These are phyloP conservation scores for Pezicula neosporulosa DNA, from an alignment of 2,329 filamentous ascomycete genomes.

Conservation along the genomic window DNA sequence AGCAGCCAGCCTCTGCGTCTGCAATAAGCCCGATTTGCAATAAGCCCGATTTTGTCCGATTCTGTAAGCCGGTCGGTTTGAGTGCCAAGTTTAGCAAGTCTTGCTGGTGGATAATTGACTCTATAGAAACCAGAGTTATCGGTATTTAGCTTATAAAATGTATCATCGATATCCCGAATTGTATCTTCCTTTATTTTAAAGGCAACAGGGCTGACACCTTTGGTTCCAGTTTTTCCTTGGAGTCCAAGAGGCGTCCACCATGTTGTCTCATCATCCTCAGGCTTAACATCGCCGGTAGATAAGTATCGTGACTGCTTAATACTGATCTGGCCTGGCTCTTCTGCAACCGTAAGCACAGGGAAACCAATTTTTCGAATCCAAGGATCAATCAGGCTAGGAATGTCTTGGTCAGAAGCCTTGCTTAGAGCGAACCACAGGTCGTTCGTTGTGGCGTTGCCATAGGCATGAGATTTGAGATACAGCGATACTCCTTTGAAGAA, in stretches of 20 bases:
- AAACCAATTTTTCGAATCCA: constrained; percentile 98
- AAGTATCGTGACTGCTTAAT: constrained; percentile 88
- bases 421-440: constrained; percentile 88
- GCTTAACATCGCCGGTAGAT: constrained; percentile 83
- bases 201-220: constrained; percentile 60
- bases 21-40: constrained; percentile 91
- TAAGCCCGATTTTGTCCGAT: constrained; percentile 88
- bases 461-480: constrained; percentile 86
- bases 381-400: constrained; percentile 82
- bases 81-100: constrained; percentile 75
- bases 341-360: constrained; percentile 81
- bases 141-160: constrained; percentile 93
- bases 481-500: constrained; percentile 88
- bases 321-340: constrained; percentile 77
- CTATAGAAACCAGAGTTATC: constrained; percentile 88
- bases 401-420: constrained; percentile 82
- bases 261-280: constrained; percentile 84
- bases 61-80: constrained; percentile 73
- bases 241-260: constrained; percentile 96
- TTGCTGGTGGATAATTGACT: constrained; percentile 85
- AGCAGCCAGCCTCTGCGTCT: constrained; percentile 83
- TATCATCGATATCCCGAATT: constrained; percentile 68
- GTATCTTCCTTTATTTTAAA: constrained; percentile 75
- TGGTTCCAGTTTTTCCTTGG: constrained; percentile 66
- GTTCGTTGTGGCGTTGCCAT: constrained; percentile 85